A percentile compares a stretch with the other conserved stretches of the same genome.
phyloP scores from a whole-genome alignment of 1,139 yeast genomes.

The Debaryomycetaceae sp. region DNA sequence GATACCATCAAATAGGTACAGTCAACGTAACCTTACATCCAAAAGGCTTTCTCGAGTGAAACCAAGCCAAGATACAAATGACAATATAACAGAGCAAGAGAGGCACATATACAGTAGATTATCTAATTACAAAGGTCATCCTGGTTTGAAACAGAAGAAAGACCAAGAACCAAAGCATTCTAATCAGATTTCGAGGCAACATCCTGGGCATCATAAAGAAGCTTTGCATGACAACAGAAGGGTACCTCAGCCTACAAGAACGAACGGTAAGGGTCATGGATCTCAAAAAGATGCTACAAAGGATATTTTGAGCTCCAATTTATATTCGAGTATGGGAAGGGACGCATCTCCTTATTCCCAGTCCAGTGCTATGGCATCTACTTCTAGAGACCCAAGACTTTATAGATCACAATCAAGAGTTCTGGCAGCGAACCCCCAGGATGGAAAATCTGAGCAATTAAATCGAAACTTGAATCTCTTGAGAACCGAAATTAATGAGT shows the following conservation, averaged over 20 bases:
- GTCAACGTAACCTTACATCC: constrained; percentile 16
- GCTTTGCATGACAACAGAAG: not conserved
- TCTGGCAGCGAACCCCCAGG: constrained; percentile 4
- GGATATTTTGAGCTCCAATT: not conserved
- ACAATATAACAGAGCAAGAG: not conserved
- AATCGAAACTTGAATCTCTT: constrained; percentile 43
- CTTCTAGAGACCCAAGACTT: not conserved
- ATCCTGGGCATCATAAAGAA: not conserved
- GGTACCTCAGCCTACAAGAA: not conserved
- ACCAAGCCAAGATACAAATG: not conserved
- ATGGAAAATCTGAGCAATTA: constrained; percentile 30
- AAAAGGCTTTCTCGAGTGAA: constrained; percentile 16
- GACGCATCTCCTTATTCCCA: not conserved
- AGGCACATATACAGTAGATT: not conserved
- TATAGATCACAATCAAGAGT: not conserved
- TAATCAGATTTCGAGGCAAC: not conserved
- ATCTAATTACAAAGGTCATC: not conserved
- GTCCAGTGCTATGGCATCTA: not conserved
- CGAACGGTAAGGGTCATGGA: not conserved
- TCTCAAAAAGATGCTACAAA: not conserved
- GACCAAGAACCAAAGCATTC: not conserved
- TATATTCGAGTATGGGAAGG: not conserved
- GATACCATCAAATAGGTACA: constrained; percentile 11
- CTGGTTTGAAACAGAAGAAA: not conserved
- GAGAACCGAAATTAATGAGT: constrained; percentile 44